phyloP scores from a whole-genome alignment of 2,329 filamentous ascomycete genomes.

The Hirsutella rhossiliensis region DNA sequence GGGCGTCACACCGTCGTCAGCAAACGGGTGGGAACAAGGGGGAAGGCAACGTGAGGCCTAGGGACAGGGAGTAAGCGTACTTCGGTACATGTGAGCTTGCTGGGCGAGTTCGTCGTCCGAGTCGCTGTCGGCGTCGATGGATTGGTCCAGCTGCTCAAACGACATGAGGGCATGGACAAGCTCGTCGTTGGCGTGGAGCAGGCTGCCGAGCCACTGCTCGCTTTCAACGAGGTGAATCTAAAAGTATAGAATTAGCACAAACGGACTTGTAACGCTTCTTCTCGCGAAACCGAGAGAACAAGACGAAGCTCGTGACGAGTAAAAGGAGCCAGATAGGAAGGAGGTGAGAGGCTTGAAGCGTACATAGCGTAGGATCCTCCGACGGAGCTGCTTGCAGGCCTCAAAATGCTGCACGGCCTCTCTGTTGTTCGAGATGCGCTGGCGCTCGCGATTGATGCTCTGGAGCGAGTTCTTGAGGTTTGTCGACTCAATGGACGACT shows the following conservation, averaged over 20 bases:
- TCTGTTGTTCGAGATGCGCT: conserved; percentile 77
- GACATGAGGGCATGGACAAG: conserved; percentile 89
- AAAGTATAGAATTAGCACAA: neutral
- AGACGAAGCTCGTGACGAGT: neutral
- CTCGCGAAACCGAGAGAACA: too few species aligned
- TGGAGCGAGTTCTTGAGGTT: conserved; percentile 81
- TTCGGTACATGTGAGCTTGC: conserved; percentile 52
- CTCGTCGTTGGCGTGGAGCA: conserved; percentile 91
- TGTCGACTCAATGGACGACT: conserved; percentile 79
- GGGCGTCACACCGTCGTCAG: too few species aligned
- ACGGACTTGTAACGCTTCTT: too few species aligned
- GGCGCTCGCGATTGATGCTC: conserved; percentile 77
- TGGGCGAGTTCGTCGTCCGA: conserved; percentile 57
- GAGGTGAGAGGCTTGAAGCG: neutral
- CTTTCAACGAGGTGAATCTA: conserved; percentile 81
- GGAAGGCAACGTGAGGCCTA: conserved; percentile 23
- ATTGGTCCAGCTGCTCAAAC: conserved; percentile 85
- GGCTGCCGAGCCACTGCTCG: conserved; percentile 81
- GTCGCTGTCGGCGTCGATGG: conserved; percentile 64
- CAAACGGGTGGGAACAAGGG: too few species aligned
- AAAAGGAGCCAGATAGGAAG: neutral
- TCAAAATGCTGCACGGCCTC: conserved; percentile 70
- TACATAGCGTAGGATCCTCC: conserved; percentile 76
- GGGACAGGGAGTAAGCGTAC: conserved; percentile 24
- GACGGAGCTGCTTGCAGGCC: conserved; percentile 70